Evolutionary conservation across 768 basidiomycete species (phyloP), one percentile per base, ranked within the genome.

Genomic region (Amanita pallidorosea): DNA sequence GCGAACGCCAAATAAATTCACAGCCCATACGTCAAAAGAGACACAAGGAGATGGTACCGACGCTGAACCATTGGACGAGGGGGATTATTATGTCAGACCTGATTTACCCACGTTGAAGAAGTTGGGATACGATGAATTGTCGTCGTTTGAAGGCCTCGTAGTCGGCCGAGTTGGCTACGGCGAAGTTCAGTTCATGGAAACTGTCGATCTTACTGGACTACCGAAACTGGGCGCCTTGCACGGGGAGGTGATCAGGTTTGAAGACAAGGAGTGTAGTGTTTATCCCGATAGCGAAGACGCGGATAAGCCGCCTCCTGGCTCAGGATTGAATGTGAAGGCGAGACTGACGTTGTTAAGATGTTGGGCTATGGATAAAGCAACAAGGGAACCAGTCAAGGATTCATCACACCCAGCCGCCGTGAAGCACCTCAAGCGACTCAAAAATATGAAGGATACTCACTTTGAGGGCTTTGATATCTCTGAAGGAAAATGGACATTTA

Each of bases 161-260:
- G 91, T 96, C 40, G 92, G 93, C 7, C 85, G 95, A n/a, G 77
- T 83, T 49, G 92, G 93, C 33, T 95, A 83, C 58, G 96, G 96
- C 29, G 78, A 92, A 65, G 84, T 98, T 69, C 77, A 64, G 77
- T 95, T 83, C 70, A 77, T 65, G 73, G 88, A 68, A 71, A 86
- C 55, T 67, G 81, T 89, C 31, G 92, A 98, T 61, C 77, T 99
- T 52, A 96, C 93, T 22, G 83, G 85, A 20, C 70, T 95, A 44
- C 70, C 81, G 13, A 85, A 83, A 60, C 75, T 98, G 35, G 79
- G 81, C 6, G 81, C 84, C 35, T 78, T 99, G 29, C 73, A 92
- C 4, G 95, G 93, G n/a, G 81, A 83, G 51, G 76, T 92, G 53
- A 79, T 98, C 22, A 75, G 84, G 42, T 94, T 99, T 63, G 85